Percentiles rank a stretch among this genome's conserved stretches.
Evolutionary conservation across 371 early-diverging fungal genomes (phyloP).

Genomic region (Vittaforma corneae): DNA sequence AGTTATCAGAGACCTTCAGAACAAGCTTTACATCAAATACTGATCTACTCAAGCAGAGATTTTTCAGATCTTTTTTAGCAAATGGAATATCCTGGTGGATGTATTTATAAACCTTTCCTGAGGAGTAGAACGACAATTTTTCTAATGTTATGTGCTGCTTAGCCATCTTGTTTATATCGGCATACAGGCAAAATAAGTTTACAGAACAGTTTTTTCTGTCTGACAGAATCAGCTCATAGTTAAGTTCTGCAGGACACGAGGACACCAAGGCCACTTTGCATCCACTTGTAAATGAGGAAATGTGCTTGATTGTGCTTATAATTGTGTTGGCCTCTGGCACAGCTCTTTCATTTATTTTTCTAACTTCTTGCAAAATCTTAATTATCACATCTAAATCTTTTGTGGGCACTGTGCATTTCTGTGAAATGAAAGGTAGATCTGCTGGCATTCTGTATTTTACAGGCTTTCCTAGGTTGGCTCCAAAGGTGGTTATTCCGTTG

Average conservation of each 20-base stretch:
- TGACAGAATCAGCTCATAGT: slow-evolving; percentile 16
- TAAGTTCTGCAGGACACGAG: background rate
- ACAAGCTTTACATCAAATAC: slow-evolving; percentile 31
- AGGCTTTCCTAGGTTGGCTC: background rate
- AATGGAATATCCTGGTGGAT: background rate
- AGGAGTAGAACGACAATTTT: slow-evolving; percentile 10
- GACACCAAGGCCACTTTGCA: slow-evolving; percentile 34
- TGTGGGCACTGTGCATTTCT: slow-evolving; percentile 19
- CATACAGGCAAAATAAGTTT: slow-evolving; percentile 1
- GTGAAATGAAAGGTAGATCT: slow-evolving; percentile 14
- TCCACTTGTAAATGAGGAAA: slow-evolving; percentile 14
- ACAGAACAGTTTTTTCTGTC: slow-evolving; percentile 7
- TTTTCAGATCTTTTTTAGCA: slow-evolving; percentile 16
- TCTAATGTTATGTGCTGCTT: background rate
- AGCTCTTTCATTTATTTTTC: background rate
- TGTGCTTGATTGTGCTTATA: slow-evolving; percentile 1
- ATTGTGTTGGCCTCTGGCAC: background rate
- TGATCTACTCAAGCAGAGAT: slow-evolving; percentile 16
- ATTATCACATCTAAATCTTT: slow-evolving; percentile 1
- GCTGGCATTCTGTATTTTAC: no score
- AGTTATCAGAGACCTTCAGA: slow-evolving; percentile 39
- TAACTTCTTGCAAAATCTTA: background rate
- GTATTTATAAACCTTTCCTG: slow-evolving; percentile 20
- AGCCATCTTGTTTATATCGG: no score
- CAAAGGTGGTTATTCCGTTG: slow-evolving; percentile 8